Evolutionary conservation across 805 yeast species (phyloP).

Genomic region (Suhomyces canberraensis): DNA sequence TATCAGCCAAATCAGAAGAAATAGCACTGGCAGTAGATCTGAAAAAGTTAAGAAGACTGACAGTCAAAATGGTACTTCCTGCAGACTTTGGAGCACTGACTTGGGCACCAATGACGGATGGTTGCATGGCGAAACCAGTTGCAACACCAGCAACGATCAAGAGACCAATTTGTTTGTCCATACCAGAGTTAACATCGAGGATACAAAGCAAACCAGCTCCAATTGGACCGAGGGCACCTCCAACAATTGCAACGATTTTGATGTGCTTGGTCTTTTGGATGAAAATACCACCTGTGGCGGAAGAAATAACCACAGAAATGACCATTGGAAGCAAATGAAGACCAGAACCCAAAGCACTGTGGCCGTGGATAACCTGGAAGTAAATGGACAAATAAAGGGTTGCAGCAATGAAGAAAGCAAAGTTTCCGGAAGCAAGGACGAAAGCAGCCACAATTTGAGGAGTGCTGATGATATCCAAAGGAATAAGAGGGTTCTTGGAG

Average conservation of each 20-base stretch:
- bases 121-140: conserved; percentile 46
- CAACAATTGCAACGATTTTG: conserved; percentile 38
- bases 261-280: conserved; percentile 39
- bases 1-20: conserved; percentile 41
- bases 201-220: conserved; percentile 46
- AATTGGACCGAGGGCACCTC: conserved; percentile 34
- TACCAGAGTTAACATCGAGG: conserved; percentile 35
- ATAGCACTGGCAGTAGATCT: conserved; percentile 48
- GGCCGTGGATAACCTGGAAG: conserved; percentile 46
- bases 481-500: conserved; percentile 17
- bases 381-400: conserved; percentile 37
- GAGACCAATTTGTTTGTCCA: conserved; percentile 39
- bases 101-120: conserved; percentile 44
- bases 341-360: conserved; percentile 45
- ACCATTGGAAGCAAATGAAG: conserved; percentile 42
- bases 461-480: conserved; percentile 13
- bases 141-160: conserved; percentile 47
- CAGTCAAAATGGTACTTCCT: conserved; percentile 48
- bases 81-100: conserved; percentile 47
- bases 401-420: conserved; percentile 17
- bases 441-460: conserved; percentile 13
- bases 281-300: conserved; percentile 36
- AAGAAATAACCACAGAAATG: conserved; percentile 35
- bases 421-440: conserved; percentile 12
- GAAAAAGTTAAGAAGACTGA: conserved; percentile 42